Evolutionary conservation across 371 early-diverging fungal species (phyloP), one percentile per base, ranked within the genome.

Genomic region (Entomophthora muscae): DNA sequence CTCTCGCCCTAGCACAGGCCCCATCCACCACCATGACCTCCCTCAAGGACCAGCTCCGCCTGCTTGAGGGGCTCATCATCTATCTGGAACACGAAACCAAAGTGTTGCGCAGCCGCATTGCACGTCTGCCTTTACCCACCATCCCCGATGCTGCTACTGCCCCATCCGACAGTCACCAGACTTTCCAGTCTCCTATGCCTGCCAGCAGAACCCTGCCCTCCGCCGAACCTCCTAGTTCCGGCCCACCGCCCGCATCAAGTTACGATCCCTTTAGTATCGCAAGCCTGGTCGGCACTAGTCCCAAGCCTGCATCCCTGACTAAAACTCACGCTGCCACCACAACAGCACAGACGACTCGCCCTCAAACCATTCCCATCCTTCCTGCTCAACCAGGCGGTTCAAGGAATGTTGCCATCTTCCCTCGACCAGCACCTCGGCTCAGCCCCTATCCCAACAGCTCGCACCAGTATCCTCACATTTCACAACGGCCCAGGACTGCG

Each of bases 401-500:
- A 93, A 91, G 76, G 17, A 42, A 42, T 5, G 42, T 42, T 17
- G 10, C 42, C 42, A 42, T 42, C 17, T 17, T 42, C 17, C 42
- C 42, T 17, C 42, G 42, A 17, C 42, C 42, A 10, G 17, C 17
- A 10, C 42, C 42, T 42, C 42, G n/a, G n/a, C n/a, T n/a, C n/a
- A n/a, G n/a, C n/a, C n/a, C n/a, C n/a, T n/a, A n/a, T n/a, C n/a
- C n/a, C n/a, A n/a, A n/a, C n/a, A n/a, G n/a, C n/a, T n/a, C n/a
- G n/a, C n/a, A n/a, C n/a, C n/a, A n/a, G n/a, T n/a, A n/a, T n/a
- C n/a, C n/a, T n/a, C n/a, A n/a, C n/a, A n/a, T n/a, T n/a, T n/a
- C n/a, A n/a, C n/a, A n/a, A n/a, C n/a, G n/a, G n/a, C n/a, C n/a
- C n/a, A n/a, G n/a, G n/a, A n/a, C n/a, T n/a, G n/a, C n/a, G n/a